Evolutionary conservation across 495 filamentous ascomycete species (phyloP), one percentile per base, ranked within the genome.

Genomic region (Lasiosphaeris hirsuta): DNA sequence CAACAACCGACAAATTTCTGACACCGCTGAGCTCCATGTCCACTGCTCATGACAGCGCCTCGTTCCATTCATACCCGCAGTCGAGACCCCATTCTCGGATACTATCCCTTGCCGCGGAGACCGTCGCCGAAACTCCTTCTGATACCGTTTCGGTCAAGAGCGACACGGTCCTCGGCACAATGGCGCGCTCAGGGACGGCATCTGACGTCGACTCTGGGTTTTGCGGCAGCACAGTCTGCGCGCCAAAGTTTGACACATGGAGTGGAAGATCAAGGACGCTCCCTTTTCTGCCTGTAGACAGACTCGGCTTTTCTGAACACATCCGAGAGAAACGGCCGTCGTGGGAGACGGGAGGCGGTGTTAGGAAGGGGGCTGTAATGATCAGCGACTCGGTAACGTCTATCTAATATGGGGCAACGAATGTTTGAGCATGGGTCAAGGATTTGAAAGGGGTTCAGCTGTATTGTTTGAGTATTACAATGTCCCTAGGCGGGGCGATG

Each of bases 21-120:
- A 67, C 64, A 33, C 64, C 64, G 11, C 18, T 59, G 15, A 60
- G 56, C 41, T 62, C 62, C 14, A 51, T 60, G 41, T 62, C 59
- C 11, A 18, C 38, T 0, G 61, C 39, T 18, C 54, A 64, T 18
- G 54, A 48, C 48, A 59, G 49, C 35, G 50, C 58, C 34, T 67
- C 64, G 11, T 67, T 62, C 38, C 64, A 67, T 40, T 67, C 64
- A 11, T 67, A 56, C 39, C 62, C 56, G 13, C 62, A 50, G 6
- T 60, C 63, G 23, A 42, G 44, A 30, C 42, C 58, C 3, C 49
- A 45, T 7, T 64, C 58, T 10, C 50, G 54, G 40, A 48, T 36
- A 9, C 17, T 56, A 3, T 19, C 11, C 13, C 10, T 51, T 14
- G 10, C 35, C 13, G 44, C 19, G 8, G 45, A 39, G 23, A 34